phyloP scores from a whole-genome alignment of 306 rosid species.

The Acacia confusa region DNA sequence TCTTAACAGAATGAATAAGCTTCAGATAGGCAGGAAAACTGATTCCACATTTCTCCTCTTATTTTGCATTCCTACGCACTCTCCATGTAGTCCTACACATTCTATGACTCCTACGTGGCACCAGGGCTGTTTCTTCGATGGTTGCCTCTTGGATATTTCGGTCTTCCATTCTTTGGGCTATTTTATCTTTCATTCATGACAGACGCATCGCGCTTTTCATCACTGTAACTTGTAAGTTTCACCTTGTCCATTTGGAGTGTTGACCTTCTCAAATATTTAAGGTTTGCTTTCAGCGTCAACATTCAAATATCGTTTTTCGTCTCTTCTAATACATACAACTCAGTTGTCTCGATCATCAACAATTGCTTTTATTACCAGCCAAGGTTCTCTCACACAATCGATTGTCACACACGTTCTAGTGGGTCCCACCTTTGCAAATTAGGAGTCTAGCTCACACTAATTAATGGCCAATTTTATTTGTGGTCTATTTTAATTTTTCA shows the following conservation, averaged over 20 bases:
- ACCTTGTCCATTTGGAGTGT: background rate
- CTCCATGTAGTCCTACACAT: no score
- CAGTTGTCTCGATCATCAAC: background rate
- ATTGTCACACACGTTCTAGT: background rate
- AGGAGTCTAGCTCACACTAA: no score
- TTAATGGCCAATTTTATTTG: background rate
- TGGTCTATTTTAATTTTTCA: no score
- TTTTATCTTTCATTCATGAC: no score
- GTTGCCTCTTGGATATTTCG: no score
- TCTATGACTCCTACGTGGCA: no score
- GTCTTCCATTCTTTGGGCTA: no score
- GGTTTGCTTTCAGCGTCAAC: conserved; percentile 3
- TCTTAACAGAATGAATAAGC: no score
- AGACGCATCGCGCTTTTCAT: background rate
- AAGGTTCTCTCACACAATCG: background rate
- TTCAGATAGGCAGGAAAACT: no score
- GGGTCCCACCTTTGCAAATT: background rate
- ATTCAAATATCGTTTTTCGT: background rate
- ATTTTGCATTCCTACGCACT: no score
- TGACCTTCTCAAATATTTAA: background rate
- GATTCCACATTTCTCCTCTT: no score
- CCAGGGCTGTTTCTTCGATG: no score
- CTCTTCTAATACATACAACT: conserved; percentile 3
- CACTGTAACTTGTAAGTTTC: background rate
- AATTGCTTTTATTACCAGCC: background rate